Evolutionary conservation across 2,329 filamentous ascomycete genomes (phyloP).

Genomic region (Hypomyces perniciosus): DNA sequence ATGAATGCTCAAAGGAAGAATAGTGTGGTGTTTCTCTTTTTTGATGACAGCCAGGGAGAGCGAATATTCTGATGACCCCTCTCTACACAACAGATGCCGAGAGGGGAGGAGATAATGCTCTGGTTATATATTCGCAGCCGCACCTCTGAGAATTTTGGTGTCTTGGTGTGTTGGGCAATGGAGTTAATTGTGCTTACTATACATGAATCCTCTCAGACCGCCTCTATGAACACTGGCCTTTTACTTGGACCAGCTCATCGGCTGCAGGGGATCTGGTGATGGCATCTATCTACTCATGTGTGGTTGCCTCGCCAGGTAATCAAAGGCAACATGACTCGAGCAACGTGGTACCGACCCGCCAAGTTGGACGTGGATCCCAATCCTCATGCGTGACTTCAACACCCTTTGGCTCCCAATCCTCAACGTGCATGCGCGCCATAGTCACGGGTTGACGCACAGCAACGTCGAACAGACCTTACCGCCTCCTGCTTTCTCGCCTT

Average conservation of each 20-base stretch:
- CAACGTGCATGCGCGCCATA: conserved; percentile 2
- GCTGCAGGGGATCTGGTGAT: conserved; percentile 10
- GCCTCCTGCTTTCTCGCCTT: conserved; percentile 3
- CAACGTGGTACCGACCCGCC: conserved; percentile 13
- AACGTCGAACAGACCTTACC: conserved; percentile 12
- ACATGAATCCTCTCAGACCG: conserved; percentile 8
- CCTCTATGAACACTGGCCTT: conserved; percentile 1
- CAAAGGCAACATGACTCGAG: conserved; percentile 7
- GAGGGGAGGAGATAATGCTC: neutral
- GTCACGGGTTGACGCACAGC: conserved; percentile 5
- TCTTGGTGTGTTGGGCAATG: neutral
- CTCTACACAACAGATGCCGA: neutral
- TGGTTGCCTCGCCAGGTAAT: conserved; percentile 12
- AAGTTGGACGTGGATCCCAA: conserved; percentile 5
- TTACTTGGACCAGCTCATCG: conserved; percentile 6
- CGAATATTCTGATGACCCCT: neutral
- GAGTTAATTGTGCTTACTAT: neutral
- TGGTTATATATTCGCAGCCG: neutral
- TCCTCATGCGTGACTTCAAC: neutral
- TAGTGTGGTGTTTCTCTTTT: neutral
- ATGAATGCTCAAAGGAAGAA: neutral
- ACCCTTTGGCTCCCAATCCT: neutral
- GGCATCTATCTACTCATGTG: conserved; percentile 1
- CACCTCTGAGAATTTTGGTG: neutral
- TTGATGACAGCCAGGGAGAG: neutral